A percentile compares a stretch with the other conserved stretches of the same genome.
Conservation (phyloP, 345 rosid species). For the Hirschfeldia incana region DNA sequence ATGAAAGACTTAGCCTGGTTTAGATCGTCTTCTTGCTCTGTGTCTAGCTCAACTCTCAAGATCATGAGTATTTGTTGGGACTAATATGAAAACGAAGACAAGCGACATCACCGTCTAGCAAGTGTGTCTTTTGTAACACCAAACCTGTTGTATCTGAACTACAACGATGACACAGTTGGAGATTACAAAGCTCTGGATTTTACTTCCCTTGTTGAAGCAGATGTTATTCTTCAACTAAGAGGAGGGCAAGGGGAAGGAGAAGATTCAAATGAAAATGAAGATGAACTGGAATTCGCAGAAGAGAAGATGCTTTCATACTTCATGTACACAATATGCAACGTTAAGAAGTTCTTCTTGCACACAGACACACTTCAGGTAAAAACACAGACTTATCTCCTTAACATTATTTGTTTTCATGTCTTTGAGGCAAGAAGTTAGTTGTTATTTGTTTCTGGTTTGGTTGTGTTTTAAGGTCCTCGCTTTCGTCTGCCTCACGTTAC, state of each 20-base stretch:
- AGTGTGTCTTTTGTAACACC: no score
- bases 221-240: not conserved
- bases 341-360: not conserved
- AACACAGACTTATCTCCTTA: no score
- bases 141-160: no score
- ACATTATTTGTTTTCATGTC: not conserved
- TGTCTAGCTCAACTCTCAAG: no score
- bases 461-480: not conserved
- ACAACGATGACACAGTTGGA: no score
- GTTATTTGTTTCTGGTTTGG: not conserved
- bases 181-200: no score
- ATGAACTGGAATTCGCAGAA: not conserved
- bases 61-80: no score
- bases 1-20: no score
- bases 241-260: not conserved
- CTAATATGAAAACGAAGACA: no score
- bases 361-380: not conserved
- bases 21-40: no score
- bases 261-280: not conserved
- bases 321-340: not conserved
- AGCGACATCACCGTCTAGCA: no score
- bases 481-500: not conserved
- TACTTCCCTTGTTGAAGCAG: no score
- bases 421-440: not conserved
- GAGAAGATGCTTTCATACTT: not conserved